Percentiles rank a stretch among this genome's conserved stretches.
Evolutionary conservation across 306 rosid species (phyloP).

Genomic region (Lablab purpureus): DNA sequence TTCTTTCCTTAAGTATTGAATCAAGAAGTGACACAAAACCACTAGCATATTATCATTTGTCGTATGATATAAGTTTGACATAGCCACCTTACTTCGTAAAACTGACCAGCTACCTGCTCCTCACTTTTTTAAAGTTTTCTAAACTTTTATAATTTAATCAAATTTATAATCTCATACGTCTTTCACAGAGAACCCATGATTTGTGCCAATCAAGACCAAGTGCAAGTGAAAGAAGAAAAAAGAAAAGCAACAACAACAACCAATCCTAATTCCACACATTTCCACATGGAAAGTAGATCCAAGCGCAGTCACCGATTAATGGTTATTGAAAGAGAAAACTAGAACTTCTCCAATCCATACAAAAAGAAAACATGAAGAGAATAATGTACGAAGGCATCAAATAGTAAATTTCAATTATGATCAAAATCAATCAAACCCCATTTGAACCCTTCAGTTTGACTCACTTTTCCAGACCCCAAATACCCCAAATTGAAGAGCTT

Average conservation of each 20-base stretch:
- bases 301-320: not conserved
- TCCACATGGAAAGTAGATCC: constrained; percentile 45
- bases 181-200: constrained; percentile 1
- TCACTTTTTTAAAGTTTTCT: not conserved
- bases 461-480: constrained; percentile 52
- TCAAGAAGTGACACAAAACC: not conserved
- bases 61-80: not conserved
- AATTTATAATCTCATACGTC: not conserved
- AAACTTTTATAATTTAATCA: not conserved
- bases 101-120: constrained; percentile 2
- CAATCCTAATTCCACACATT: constrained; percentile 14
- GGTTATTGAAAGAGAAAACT: constrained; percentile 23
- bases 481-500: constrained; percentile 41
- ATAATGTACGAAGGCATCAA: constrained; percentile 31
- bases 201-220: constrained; percentile 13
- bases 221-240: constrained; percentile 32
- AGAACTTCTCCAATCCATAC: constrained; percentile 29
- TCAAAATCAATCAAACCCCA: constrained; percentile 48
- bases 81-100: not conserved
- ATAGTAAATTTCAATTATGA: constrained; percentile 28
- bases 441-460: constrained; percentile 45
- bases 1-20: constrained; percentile 29
- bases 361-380: constrained; percentile 18
- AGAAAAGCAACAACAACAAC: not conserved
- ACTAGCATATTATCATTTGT: not conserved